These are phyloP conservation scores for Geosmithia flava DNA, from an alignment of 2,329 filamentous ascomycete genomes.

Conservation along the genomic window DNA sequence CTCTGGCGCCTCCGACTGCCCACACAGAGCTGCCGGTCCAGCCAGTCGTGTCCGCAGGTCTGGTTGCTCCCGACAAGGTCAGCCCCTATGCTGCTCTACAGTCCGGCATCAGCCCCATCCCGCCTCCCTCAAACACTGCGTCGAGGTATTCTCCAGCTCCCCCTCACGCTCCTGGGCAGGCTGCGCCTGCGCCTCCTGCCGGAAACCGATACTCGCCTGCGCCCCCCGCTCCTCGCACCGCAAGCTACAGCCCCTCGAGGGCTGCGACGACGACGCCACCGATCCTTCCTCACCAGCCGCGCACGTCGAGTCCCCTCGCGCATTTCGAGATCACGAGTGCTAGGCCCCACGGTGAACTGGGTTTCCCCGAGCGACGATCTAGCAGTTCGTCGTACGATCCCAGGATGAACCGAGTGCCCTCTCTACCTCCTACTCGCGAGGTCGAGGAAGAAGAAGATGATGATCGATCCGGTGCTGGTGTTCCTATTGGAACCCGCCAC, in stretches of 20 bases:
- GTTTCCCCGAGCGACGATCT: conserved; percentile 27
- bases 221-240: conserved; percentile 24
- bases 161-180: conserved; percentile 22
- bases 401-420: conserved; percentile 39
- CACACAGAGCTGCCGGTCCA: conserved; percentile 6
- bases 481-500: conserved; percentile 4
- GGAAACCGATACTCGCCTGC: conserved; percentile 41
- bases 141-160: conserved; percentile 54
- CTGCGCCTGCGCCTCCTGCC: conserved; percentile 19
- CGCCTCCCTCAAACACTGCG: conserved; percentile 19
- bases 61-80: conserved; percentile 39
- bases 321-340: conserved; percentile 45
- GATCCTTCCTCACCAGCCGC: conserved; percentile 43
- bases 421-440: conserved; percentile 48
- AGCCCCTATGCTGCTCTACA: conserved; percentile 41
- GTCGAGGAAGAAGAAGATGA: conserved; percentile 42
- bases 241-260: conserved; percentile 22
- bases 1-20: conserved; percentile 3
- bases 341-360: conserved; percentile 23
- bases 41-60: conserved; percentile 18
- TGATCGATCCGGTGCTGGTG: conserved; percentile 11
- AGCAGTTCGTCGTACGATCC: conserved; percentile 43
- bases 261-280: conserved; percentile 26
- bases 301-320: conserved; percentile 54
- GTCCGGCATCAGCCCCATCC: conserved; percentile 16